Conservation (phyloP, 2,329 filamentous ascomycete species). For the Calonectria ilicicola region DNA sequence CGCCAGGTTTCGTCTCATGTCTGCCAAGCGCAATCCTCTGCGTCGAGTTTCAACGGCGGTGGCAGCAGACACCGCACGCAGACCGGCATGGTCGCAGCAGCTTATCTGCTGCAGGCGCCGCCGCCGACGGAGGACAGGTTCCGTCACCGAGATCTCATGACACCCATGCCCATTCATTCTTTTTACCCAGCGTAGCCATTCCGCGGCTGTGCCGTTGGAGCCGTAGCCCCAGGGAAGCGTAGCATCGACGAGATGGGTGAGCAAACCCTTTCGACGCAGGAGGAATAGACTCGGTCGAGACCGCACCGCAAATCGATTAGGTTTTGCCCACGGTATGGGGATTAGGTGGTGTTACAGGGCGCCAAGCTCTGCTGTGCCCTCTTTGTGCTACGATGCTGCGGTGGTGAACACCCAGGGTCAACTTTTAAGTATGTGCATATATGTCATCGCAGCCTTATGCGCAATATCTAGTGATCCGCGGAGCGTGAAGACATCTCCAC, state of each 20-base stretch:
- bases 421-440: not conserved
- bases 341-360: not conserved
- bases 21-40: not conserved
- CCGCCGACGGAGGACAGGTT: not conserved
- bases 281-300: not conserved
- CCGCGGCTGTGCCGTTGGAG: not conserved
- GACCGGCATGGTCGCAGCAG: not conserved
- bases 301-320: not conserved
- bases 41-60: not conserved
- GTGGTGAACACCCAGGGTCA: not conserved
- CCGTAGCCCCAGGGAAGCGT: not conserved
- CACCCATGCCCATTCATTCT: not conserved
- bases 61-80: not conserved
- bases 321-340: not conserved
- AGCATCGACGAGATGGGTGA: not conserved
- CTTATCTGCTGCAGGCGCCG: not conserved
- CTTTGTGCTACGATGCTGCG: too few relatives aligned
- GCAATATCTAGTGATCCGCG: not conserved
- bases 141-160: not conserved
- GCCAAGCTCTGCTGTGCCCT: not conserved
- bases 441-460: not conserved
- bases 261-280: not conserved
- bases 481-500: not conserved
- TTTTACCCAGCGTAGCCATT: not conserved
- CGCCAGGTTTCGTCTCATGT: not conserved